Conservation (phyloP, 352 stramenopile genomes). For the Globisporangium camurandrum region DNA sequence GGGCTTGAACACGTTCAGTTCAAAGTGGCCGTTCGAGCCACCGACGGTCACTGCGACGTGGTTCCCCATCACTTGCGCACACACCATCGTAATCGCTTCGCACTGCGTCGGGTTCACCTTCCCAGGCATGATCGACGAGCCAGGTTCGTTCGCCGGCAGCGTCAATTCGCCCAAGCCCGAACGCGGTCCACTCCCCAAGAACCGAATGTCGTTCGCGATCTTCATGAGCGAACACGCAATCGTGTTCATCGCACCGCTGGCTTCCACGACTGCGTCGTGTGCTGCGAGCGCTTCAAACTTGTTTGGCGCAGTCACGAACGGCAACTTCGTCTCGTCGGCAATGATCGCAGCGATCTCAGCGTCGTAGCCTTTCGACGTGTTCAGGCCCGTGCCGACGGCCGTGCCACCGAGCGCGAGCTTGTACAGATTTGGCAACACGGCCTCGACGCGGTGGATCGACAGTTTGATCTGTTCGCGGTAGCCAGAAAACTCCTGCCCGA, state of each 20-base stretch:
- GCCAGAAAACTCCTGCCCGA: constrained; percentile 96
- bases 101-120: constrained; percentile 89
- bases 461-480: constrained; percentile 92
- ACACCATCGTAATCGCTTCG: constrained; percentile 96
- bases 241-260: constrained; percentile 63
- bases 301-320: constrained; percentile 95
- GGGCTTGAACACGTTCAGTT: constrained; percentile 98
- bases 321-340: constrained; percentile 88
- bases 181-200: constrained; percentile 52
- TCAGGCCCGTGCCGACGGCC: constrained; percentile 91
- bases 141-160: constrained; percentile 58
- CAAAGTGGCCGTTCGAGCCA: constrained; percentile 94
- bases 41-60: constrained; percentile 90
- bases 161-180: constrained; percentile 55
- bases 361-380: constrained; percentile 91
- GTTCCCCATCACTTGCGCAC: constrained; percentile 94
- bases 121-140: constrained; percentile 68
- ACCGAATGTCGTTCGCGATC: constrained; percentile 74
- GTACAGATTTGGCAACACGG: constrained; percentile 80
- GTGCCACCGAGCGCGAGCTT: constrained; percentile 93
- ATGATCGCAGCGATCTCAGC: constrained; percentile 90
- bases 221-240: constrained; percentile 72
- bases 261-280: constrained; percentile 60
- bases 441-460: constrained; percentile 83
- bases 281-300: constrained; percentile 89